Evolutionary conservation across 2,329 filamentous ascomycete genomes (phyloP).

Genomic region (Cadophora sp.): DNA sequence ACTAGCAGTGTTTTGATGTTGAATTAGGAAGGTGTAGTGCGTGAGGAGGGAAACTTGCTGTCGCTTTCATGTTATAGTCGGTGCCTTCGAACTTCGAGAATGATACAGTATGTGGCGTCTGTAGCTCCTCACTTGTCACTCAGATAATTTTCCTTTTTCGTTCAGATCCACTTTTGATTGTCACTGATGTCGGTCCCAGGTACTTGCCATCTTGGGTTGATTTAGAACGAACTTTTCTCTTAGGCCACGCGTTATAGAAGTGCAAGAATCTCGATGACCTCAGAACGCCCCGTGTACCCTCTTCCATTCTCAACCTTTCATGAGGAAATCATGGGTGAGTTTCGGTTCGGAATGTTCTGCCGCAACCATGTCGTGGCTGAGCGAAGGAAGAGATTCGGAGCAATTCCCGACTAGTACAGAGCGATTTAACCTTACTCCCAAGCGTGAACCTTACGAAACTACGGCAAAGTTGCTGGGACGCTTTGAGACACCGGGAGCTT

Average conservation of each 20-base stretch:
- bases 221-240: not conserved
- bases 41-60: not conserved
- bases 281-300: not conserved
- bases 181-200: not conserved
- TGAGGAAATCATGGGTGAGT: not conserved
- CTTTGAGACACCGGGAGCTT: not conserved
- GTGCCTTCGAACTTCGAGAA: not conserved
- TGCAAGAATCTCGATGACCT: not conserved
- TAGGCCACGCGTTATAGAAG: not conserved
- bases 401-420: not conserved
- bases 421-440: not conserved
- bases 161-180: not conserved
- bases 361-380: not conserved
- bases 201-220: not conserved
- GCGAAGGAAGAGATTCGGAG: not conserved
- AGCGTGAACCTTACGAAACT: not conserved
- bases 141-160: not conserved
- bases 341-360: not conserved
- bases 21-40: not conserved
- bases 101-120: not conserved
- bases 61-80: not conserved
- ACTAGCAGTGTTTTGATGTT: not conserved
- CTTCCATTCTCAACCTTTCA: not conserved
- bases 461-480: not conserved
- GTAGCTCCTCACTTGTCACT: too few species aligned